Evolutionary conservation across 2,329 filamentous ascomycete species (phyloP).

Genomic region (Exophiala phaeomuriformis): DNA sequence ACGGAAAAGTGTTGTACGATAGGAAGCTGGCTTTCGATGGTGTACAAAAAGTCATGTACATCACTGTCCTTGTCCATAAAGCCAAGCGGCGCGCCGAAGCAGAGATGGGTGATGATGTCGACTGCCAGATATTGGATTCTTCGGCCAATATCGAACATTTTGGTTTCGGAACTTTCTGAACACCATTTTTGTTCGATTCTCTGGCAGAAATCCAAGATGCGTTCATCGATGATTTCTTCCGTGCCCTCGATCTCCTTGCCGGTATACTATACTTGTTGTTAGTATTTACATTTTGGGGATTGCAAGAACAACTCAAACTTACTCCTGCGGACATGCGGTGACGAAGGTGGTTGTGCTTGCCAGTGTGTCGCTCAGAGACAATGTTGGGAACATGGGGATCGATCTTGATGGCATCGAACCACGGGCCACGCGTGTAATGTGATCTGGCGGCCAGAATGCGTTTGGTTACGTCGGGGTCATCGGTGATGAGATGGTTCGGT

Average conservation of each 20-base stretch:
- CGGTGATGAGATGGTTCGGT: background rate
- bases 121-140: background rate
- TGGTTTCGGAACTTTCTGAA: background rate
- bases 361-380: conserved; percentile 12
- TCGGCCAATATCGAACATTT: background rate
- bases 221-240: background rate
- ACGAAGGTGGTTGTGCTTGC: conserved; percentile 16
- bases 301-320: background rate
- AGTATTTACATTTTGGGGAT: conserved; percentile 1
- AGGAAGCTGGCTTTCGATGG: background rate
- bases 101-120: background rate
- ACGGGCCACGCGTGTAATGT: conserved; percentile 17
- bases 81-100: background rate
- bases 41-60: background rate
- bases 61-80: background rate
- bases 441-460: conserved; percentile 17
- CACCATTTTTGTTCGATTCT: background rate
- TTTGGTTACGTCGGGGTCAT: conserved; percentile 15
- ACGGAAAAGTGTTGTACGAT: background rate
- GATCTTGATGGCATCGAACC: conserved; percentile 18
- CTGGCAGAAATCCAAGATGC: background rate
- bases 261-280: conserved; percentile 5
- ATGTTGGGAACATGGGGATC: conserved; percentile 18
- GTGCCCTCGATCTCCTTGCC: background rate
- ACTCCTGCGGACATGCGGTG: conserved; percentile 11